Evolutionary conservation across 2,329 filamentous ascomycete species (phyloP).

Genomic region (Aspergillus ibericus): DNA sequence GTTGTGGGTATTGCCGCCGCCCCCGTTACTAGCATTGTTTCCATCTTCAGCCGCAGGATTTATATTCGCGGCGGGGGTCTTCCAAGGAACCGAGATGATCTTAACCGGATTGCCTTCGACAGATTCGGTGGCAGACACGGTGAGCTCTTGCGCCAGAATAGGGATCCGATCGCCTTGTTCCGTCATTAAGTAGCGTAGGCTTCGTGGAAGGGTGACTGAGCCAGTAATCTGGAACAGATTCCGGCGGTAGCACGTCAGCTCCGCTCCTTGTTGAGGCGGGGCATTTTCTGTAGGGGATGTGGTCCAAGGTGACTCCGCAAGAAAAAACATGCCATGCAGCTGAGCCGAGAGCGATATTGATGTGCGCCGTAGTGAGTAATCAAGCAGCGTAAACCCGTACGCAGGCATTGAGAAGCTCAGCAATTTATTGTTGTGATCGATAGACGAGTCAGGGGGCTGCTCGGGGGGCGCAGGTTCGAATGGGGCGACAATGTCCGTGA

Average conservation of each 20-base stretch:
- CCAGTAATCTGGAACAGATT: slow-evolving; percentile 97
- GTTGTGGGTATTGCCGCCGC: slow-evolving; percentile 5
- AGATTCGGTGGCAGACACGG: slow-evolving; percentile 89
- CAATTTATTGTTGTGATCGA: slow-evolving; percentile 68
- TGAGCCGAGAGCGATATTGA: slow-evolving; percentile 61
- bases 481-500: slow-evolving; percentile 51
- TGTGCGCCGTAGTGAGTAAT: slow-evolving; percentile 58
- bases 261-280: slow-evolving; percentile 56
- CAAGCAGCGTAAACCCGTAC: slow-evolving; percentile 61
- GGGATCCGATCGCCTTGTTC: slow-evolving; percentile 82
- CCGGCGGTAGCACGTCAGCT: slow-evolving; percentile 91
- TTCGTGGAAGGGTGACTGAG: slow-evolving; percentile 76
- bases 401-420: slow-evolving; percentile 70
- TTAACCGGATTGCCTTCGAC: slow-evolving; percentile 90
- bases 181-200: slow-evolving; percentile 75
- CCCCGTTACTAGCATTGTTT: slow-evolving; percentile 28
- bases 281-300: slow-evolving; percentile 55
- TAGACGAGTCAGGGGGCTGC: slow-evolving; percentile 56
- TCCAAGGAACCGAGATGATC: slow-evolving; percentile 96
- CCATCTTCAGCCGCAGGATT: slow-evolving; percentile 49
- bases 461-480: slow-evolving; percentile 48
- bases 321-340: slow-evolving; percentile 68
- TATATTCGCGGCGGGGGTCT: slow-evolving; percentile 76
- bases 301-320: slow-evolving; percentile 65
- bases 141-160: slow-evolving; percentile 79